These are phyloP conservation scores for Aspergillus flavus DNA, from an alignment of 2,329 filamentous ascomycete species.

Conservation along the genomic window DNA sequence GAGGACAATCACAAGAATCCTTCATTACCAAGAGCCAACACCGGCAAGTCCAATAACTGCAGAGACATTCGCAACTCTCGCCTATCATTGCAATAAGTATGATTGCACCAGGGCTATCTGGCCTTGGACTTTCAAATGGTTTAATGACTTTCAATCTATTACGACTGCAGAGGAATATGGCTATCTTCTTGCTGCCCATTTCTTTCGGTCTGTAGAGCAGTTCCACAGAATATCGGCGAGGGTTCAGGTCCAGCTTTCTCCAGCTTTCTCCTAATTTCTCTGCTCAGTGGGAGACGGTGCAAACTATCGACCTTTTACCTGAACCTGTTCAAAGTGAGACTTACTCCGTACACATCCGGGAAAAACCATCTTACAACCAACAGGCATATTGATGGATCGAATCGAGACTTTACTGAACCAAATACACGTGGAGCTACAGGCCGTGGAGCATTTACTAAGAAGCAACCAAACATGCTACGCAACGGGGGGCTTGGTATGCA, in stretches of 20 bases:
- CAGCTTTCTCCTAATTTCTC: background rate
- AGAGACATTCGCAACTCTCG: background rate
- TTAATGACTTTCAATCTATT: background rate
- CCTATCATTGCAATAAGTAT: conserved; percentile 11
- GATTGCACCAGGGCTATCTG: conserved; percentile 2
- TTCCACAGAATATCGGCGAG: conserved; percentile 3
- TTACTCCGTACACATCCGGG: background rate
- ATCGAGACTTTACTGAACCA: background rate
- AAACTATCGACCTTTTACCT: conserved; percentile 2
- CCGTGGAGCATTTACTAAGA: conserved; percentile 1
- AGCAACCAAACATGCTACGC: background rate
- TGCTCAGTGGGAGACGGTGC: background rate
- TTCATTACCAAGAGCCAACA: conserved; percentile 6
- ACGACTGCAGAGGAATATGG: background rate
- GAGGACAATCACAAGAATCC: conserved; percentile 1
- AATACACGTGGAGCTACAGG: conserved; percentile 1
- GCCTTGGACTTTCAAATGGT: conserved; percentile 8
- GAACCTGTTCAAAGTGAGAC: background rate
- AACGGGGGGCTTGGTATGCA: background rate
- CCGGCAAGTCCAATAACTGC: background rate
- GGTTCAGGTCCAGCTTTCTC: background rate
- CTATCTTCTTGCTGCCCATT: conserved; percentile 10
- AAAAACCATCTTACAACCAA: background rate
- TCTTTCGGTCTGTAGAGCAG: conserved; percentile 5
- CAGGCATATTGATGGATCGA: background rate